phyloP scores from a whole-genome alignment of 768 basidiomycete species.

The Chalciporus piperatus region DNA sequence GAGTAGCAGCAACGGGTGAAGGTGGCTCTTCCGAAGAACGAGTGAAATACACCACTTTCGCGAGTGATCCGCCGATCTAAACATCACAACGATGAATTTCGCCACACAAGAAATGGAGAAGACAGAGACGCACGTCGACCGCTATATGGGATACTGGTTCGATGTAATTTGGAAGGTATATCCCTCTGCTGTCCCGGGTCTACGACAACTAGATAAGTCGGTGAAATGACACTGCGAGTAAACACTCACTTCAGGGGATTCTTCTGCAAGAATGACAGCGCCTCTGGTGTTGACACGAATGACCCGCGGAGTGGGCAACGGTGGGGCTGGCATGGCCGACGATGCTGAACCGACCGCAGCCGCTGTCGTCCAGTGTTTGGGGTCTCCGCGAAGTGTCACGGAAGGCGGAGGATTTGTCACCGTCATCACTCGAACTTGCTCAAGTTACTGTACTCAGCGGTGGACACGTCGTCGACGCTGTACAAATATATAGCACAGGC shows the following conservation, averaged over 20 bases:
- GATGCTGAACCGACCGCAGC: slow-evolving; percentile 4
- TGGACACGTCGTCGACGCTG: slow-evolving; percentile 7
- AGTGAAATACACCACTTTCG: slow-evolving; percentile 98
- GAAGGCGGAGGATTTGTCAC: slow-evolving; percentile 16
- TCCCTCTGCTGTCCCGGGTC: slow-evolving; percentile 93
- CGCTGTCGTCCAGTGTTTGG: slow-evolving; percentile 13
- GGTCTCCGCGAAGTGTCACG: slow-evolving; percentile 9
- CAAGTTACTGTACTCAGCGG: slow-evolving; percentile 2
- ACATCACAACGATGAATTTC: slow-evolving; percentile 5
- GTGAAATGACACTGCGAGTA: not conserved
- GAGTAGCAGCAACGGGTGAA: slow-evolving; percentile 63
- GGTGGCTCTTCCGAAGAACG: slow-evolving; percentile 85
- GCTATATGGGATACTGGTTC: slow-evolving; percentile 98
- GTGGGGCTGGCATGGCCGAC: slow-evolving; percentile 46
- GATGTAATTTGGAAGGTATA: slow-evolving; percentile 96
- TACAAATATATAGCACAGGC: not conserved
- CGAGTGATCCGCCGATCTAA: slow-evolving; percentile 94
- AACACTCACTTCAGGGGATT: slow-evolving; percentile 81
- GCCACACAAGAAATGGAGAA: not conserved
- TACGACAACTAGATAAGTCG: slow-evolving; percentile 28
- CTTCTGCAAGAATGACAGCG: slow-evolving; percentile 89
- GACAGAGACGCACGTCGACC: slow-evolving; percentile 72
- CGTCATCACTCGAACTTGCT: slow-evolving; percentile 2
- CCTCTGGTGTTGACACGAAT: slow-evolving; percentile 96
- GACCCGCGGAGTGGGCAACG: slow-evolving; percentile 77